Base-by-base conservation (phyloP, 1,284 basidiomycete genomes). In the Mycosarcoma maydis region DNA sequence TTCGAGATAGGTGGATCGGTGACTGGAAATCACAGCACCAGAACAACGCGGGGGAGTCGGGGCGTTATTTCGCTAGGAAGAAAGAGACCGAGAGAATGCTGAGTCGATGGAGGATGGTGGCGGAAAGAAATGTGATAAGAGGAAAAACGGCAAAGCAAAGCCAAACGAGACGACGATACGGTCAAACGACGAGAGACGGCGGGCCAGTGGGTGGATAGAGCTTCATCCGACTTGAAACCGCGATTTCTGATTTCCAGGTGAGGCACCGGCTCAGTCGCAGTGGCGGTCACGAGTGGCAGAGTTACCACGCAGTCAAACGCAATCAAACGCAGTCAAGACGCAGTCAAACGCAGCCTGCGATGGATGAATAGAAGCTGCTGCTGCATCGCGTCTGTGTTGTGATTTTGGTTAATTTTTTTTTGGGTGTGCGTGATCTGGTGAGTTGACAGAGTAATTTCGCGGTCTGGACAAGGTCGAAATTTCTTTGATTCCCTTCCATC, bases 151-250 rank as follows among this genome's bases (percentile, higher is more conserved):
- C 6, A 11, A n/a, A n/a, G 13, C 11, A 13, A 34, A n/a, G n/a
- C 32, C 11, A 34, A 34, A 11, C n/a, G 17, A 8, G 9, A 14
- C 33, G 11, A n/a, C 6, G 13, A 6, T 6, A 34, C 33, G 16
- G 11, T 16, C 16, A 29, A 8, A 26, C 32, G 23, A 29, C 13
- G 13, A 13, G 27, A 7, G 27, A 29, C 27, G 27, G 13, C 27
- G 27, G 13, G 13, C 6, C 13, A 20, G 16, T 16, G 9, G 23
- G 27, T 36, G 46, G 46, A 56, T 56, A 46, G 54, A 49, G 45
- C 26, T 38, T 56, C 40, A 39, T 44, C 46, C 40, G 54, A 56
- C 54, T 56, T 43, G 45, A 23, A 38, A 46, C 41, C 26, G 41
- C 34, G 30, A 22, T 37, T 48, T 37, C 36, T 30, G 37, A 17